Evolutionary conservation across 805 yeast genomes (phyloP).

Genomic region (Huiozyma naganishii): DNA sequence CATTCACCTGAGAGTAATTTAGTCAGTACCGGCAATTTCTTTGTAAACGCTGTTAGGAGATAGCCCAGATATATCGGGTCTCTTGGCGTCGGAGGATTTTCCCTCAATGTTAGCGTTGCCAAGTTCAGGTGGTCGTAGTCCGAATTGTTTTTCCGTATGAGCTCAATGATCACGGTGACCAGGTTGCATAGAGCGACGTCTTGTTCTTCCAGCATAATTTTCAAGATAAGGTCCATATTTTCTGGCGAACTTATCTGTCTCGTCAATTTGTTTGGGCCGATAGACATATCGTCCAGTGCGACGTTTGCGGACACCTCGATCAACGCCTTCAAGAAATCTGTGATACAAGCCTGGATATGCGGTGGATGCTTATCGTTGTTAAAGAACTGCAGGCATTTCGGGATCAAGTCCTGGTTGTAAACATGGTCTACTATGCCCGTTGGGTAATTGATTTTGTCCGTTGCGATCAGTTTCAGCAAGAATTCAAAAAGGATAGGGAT

Average conservation of each 20-base stretch:
- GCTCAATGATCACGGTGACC: conserved; percentile 85
- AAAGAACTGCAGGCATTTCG: conserved; percentile 56
- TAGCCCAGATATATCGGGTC: conserved; percentile 89
- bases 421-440: conserved; percentile 80
- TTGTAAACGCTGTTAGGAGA: conserved; percentile 62
- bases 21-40: conserved; percentile 33
- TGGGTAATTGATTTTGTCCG: conserved; percentile 81
- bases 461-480: conserved; percentile 73
- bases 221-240: conserved; percentile 49
- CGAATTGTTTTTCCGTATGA: conserved; percentile 88
- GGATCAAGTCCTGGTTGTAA: conserved; percentile 61
- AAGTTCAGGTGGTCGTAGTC: conserved; percentile 87
- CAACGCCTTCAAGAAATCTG: conserved; percentile 87
- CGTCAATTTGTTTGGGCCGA: conserved; percentile 88
- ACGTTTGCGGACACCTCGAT: conserved; percentile 92
- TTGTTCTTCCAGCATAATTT: conserved; percentile 53
- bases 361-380: conserved; percentile 44
- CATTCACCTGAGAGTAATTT: neutral
- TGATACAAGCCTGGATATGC: conserved; percentile 78
- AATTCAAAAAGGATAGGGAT: conserved; percentile 90
- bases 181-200: conserved; percentile 83
- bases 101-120: conserved; percentile 57
- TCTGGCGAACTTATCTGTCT: conserved; percentile 71
- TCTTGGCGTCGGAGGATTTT: conserved; percentile 79
- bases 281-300: conserved; percentile 63